Evolutionary conservation across 2,329 filamentous ascomycete genomes (phyloP).

Genomic region (Laburnicola sp.): DNA sequence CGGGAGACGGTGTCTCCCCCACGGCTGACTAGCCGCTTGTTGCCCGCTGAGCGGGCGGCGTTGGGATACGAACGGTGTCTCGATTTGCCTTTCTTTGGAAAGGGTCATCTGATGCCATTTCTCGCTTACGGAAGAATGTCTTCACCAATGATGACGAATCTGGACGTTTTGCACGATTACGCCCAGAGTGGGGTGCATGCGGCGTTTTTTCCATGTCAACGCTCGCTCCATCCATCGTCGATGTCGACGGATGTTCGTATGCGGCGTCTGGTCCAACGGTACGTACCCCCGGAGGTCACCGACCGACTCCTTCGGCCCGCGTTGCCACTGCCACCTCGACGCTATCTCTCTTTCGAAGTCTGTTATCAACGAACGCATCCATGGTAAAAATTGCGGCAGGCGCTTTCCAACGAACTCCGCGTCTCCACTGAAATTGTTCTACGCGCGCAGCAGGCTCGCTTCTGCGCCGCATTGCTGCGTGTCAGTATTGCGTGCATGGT

Average conservation of each 20-base stretch:
- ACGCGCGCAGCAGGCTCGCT: no score
- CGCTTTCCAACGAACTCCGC: no score
- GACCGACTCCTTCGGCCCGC: no score
- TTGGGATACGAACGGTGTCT: conserved; percentile 8
- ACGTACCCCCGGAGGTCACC: no score
- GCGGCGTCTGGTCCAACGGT: no score
- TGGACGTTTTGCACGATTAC: background rate
- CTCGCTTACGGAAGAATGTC: conserved; percentile 9
- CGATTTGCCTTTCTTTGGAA: background rate
- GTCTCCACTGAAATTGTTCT: no score
- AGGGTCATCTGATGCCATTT: background rate
- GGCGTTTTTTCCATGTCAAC: background rate
- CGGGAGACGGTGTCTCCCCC: conserved; percentile 34
- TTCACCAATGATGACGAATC: conserved; percentile 6
- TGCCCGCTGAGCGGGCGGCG: conserved; percentile 4
- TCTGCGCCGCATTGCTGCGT: no score
- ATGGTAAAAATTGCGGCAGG: no score
- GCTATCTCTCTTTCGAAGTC: no score
- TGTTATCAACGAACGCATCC: no score
- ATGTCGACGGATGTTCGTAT: background rate
- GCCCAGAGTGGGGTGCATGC: conserved; percentile 7
- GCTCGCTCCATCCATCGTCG: background rate
- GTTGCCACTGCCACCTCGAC: no score
- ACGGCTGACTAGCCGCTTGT: conserved; percentile 22
- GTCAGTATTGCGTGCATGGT: no score